phyloP scores from a whole-genome alignment of 441 rosid species.

The Omphalea diandra region DNA sequence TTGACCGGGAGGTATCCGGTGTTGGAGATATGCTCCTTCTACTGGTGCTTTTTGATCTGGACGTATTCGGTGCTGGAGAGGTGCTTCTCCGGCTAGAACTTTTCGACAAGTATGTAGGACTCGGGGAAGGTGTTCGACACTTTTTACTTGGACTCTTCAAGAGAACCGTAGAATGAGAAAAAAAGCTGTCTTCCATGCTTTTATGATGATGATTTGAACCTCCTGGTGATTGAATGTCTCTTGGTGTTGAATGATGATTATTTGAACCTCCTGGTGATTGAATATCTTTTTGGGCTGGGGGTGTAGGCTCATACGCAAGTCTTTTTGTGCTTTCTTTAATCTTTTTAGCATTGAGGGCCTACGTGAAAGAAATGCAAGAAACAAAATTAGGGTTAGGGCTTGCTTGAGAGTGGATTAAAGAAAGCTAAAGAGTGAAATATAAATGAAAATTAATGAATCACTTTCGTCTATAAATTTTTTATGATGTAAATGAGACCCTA shows the following conservation, averaged over 20 bases:
- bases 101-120: slow-evolving; percentile 40
- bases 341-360: slow-evolving; percentile 20
- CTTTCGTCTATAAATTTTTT: no score
- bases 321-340: slow-evolving; percentile 21
- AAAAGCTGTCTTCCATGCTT: slow-evolving; percentile 52
- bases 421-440: no score
- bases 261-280: no score
- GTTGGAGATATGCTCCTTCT: slow-evolving; percentile 12
- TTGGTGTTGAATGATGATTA: no score
- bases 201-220: slow-evolving; percentile 16
- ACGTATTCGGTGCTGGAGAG: no score
- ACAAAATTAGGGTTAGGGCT: no score
- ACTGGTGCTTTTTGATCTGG: slow-evolving; percentile 29
- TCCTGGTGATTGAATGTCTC: slow-evolving; percentile 10
- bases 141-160: slow-evolving; percentile 42
- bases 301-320: slow-evolving; percentile 23
- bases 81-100: slow-evolving; percentile 24
- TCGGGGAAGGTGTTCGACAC: slow-evolving; percentile 51
- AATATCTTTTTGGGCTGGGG: slow-evolving; percentile 15
- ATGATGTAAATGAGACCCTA: no score
- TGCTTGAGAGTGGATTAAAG: no score
- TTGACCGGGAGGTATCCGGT: slow-evolving; percentile 27
- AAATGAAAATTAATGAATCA: no score
- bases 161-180: slow-evolving; percentile 37
- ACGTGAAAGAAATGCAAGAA: not conserved